phyloP scores from a whole-genome alignment of 2,329 filamentous ascomycete species.

The Clarireedia paspali region DNA sequence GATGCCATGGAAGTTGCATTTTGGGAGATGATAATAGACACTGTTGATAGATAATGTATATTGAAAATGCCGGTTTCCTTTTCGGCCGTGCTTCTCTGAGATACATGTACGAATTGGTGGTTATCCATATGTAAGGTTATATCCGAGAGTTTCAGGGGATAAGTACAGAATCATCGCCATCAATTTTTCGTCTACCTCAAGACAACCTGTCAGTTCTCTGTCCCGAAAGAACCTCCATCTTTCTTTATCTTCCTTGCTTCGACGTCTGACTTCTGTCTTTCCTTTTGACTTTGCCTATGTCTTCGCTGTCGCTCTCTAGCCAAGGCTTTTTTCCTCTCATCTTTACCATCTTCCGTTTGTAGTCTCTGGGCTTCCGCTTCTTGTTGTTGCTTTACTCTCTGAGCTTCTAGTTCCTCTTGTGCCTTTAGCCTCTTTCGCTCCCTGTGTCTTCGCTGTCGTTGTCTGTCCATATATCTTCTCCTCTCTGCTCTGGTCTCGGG shows the following conservation, averaged over 20 bases:
- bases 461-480: conserved; percentile 4
- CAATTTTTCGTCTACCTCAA: too few species aligned
- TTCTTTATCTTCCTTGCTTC: neutral
- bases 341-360: neutral
- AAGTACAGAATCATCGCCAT: too few species aligned
- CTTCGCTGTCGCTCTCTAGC: conserved; percentile 1
- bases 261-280: neutral
- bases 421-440: neutral
- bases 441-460: conserved; percentile 3
- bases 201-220: too few species aligned
- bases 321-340: conserved; percentile 3
- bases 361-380: neutral
- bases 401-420: neutral
- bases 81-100: too few species aligned
- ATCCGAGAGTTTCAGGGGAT: too few species aligned
- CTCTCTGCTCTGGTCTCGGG: neutral
- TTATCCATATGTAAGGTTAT: too few species aligned
- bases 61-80: too few species aligned
- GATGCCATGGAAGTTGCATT: too few species aligned
- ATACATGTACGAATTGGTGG: too few species aligned
- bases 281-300: conserved; percentile 1
- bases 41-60: too few species aligned
- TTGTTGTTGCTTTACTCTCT: neutral
- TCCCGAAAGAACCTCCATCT: neutral
- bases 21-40: too few species aligned